Percentiles rank a stretch among this genome's conserved stretches.
phyloP scores from a whole-genome alignment of 768 basidiomycete species.

The Termitomyces titanicus region DNA sequence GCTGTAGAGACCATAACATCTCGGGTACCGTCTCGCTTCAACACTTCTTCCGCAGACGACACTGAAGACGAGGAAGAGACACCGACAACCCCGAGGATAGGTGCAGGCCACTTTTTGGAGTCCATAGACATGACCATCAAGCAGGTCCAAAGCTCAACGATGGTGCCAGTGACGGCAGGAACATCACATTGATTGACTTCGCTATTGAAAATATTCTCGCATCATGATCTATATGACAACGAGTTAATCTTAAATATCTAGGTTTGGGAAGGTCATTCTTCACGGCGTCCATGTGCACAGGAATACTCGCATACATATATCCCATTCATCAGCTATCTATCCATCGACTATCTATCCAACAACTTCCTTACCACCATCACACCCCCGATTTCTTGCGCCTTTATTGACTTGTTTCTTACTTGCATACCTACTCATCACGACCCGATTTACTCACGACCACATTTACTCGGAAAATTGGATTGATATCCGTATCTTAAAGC shows the following conservation, averaged over 20 bases:
- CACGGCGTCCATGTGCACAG: neutral
- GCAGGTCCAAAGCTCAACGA: neutral
- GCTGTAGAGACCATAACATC: slow-evolving; percentile 26
- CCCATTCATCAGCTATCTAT: neutral
- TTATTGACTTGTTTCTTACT: neutral
- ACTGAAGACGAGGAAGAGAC: slow-evolving; percentile 3
- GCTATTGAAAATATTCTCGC: neutral
- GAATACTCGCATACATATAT: neutral
- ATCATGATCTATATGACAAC: too few relatives aligned
- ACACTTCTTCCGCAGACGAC: slow-evolving; percentile 1
- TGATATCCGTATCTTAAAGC: neutral
- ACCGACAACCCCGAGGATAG: slow-evolving; percentile 14
- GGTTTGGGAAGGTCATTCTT: too few relatives aligned
- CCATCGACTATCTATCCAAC: neutral
- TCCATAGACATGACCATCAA: neutral
- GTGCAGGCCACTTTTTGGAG: slow-evolving; percentile 3
- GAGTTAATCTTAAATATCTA: neutral
- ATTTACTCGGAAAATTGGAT: neutral
- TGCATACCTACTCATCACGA: neutral
- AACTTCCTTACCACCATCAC: neutral
- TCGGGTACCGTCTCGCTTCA: slow-evolving; percentile 4
- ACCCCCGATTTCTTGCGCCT: too few relatives aligned
- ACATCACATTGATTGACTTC: neutral
- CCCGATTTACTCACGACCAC: neutral
- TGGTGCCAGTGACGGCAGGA: neutral